A percentile compares a stretch with the other conserved stretches of the same genome.
These are phyloP conservation scores for Phoenix roebelenii DNA, from an alignment of 176 grass and related monocot species.

Conservation along the genomic window DNA sequence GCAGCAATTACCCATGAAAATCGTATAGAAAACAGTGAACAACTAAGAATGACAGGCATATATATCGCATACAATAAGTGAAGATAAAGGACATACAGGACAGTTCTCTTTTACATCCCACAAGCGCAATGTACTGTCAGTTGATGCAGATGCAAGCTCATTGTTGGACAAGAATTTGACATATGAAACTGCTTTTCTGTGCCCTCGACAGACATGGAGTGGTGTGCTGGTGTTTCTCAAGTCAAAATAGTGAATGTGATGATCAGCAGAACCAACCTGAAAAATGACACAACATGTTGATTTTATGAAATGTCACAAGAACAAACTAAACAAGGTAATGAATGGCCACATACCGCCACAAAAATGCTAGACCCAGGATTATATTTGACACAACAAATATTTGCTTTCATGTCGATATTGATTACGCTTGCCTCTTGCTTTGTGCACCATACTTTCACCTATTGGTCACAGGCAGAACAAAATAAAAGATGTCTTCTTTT, in stretches of 20 bases:
- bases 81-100: constrained; percentile 38
- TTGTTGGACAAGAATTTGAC: constrained; percentile 91
- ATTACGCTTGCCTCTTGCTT: constrained; percentile 95
- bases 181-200: constrained; percentile 97
- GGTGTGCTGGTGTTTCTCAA: constrained; percentile 73
- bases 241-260: constrained; percentile 99
- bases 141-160: constrained; percentile 95
- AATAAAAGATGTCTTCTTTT: neutral
- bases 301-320: constrained; percentile 13
- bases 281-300: constrained; percentile 23
- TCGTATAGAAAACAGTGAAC: neutral
- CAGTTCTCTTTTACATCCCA: constrained; percentile 98
- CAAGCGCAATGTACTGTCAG: constrained; percentile 86
- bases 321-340: constrained; percentile 1
- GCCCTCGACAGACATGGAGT: constrained; percentile 73
- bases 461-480: constrained; percentile 7
- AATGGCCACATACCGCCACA: constrained; percentile 66
- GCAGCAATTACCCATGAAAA: no score
- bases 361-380: constrained; percentile 81
- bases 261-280: constrained; percentile 93
- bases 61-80: neutral
- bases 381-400: constrained; percentile 99
- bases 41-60: neutral
- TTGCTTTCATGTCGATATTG: constrained; percentile 99
- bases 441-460: constrained; percentile 99